These are phyloP conservation scores for Trichoderma atrobrunneum DNA, from an alignment of 2,329 filamentous ascomycete genomes.

Conservation along the genomic window DNA sequence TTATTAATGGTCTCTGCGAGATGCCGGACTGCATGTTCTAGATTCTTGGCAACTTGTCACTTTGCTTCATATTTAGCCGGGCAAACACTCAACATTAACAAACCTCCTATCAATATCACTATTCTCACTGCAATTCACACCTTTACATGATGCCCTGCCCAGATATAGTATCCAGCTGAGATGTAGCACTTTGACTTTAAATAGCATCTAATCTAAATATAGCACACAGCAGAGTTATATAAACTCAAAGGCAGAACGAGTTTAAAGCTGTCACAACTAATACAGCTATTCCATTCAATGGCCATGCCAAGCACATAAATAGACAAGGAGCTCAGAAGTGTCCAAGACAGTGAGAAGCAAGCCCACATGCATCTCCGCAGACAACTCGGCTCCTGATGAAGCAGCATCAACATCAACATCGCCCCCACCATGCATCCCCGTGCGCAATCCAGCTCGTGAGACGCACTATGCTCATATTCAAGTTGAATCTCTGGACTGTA, in stretches of 20 bases:
- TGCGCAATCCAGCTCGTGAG: not conserved
- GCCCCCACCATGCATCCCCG: not conserved
- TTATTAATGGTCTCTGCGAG: not conserved
- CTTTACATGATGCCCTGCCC: not conserved
- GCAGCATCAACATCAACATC: not conserved
- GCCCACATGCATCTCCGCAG: not conserved
- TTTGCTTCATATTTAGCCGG: not conserved
- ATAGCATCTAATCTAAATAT: not conserved
- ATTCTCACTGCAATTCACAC: accelerated
- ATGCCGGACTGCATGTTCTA: not conserved
- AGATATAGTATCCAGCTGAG: too few species aligned
- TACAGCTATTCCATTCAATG: not conserved
- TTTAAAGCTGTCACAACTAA: not conserved
- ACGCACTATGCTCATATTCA: not conserved
- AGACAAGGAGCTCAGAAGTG: not conserved
- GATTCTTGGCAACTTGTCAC: not conserved
- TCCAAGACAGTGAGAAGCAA: not conserved
- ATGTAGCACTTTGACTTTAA: too few species aligned
- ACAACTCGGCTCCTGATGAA: not conserved
- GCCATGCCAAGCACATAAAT: not conserved
- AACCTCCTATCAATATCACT: not conserved
- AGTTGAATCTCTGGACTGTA: not conserved
- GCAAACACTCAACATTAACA: not conserved
- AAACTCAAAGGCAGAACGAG: not conserved
- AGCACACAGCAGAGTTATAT: not conserved